Evolutionary conservation across 1,284 basidiomycete genomes (phyloP), one percentile per base, ranked within the genome.

Genomic region (Boletus hoseneyae): DNA sequence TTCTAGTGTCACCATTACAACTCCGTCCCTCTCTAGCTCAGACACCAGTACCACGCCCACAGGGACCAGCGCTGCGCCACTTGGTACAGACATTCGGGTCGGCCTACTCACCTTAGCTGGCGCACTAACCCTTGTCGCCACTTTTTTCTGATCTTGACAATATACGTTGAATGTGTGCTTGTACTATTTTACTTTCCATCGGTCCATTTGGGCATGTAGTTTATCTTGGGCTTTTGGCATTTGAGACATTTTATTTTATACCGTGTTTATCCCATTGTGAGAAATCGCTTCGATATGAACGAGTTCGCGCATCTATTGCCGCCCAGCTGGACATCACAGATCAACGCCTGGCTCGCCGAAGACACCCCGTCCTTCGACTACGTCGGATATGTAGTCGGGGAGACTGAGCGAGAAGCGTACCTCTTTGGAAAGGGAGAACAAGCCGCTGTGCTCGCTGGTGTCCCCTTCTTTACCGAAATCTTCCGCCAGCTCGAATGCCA

Each of bases 301-400:
- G 74, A 74, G 13, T 85, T 77, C 57, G 79, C 79, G 50, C 79
- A 97, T 67, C 76, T 97, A 13, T 78, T 97, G 11, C 93, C 95
- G 38, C 90, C 92, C 0, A 91, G 85, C 61, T 97, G 95, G 95
- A 94, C 88, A 66, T 63, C 78, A 1, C 85, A 90, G 58, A 80
- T 99, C 46, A 73, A 80, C 2, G 73, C 70, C 15, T 99, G 96
- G 97, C 82, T 97, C 16, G 81, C 83, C 13, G 96, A 99, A 70
- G 96, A 99, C 67, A 92, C 89, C 0, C 97, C 96, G 2, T 94
- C 91, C 1, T 97, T 98, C 62, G 96, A 99, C 71, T 98, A 93
- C 66, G 96, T 90, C 33, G 97, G 97, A 3, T 98, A 90, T 65
- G 94, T 99, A 32, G 97, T 99, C 12, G 97, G 97, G 16, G 95